Percentiles rank a stretch among this genome's conserved stretches.
Conservation (phyloP, 192 early-diverging fungal genomes). For the Linnemannia schmuckeri region DNA sequence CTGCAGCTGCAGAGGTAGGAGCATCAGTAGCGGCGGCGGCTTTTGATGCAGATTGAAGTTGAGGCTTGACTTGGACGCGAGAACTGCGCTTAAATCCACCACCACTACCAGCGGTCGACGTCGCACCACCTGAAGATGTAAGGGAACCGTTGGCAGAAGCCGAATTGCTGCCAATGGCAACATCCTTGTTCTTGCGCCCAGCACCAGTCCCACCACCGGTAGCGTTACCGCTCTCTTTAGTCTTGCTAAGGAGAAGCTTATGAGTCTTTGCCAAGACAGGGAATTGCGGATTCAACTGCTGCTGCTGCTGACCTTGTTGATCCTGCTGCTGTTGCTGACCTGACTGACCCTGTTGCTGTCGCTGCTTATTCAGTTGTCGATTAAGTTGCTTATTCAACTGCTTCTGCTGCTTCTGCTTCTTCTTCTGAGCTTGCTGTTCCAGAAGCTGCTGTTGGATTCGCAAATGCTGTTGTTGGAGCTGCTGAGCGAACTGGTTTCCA, state of each 20-base stretch:
- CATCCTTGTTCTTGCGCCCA: not conserved
- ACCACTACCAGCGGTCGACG: too few species aligned
- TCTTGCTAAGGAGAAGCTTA: not conserved
- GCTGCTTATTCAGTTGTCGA: not conserved
- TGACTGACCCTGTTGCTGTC: not conserved
- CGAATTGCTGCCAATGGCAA: not conserved
- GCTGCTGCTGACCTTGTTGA: not conserved
- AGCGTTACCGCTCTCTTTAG: not conserved
- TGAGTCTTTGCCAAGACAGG: slow-evolving; percentile 28
- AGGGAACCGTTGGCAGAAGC: not conserved
- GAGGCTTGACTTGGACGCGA: too few species aligned
- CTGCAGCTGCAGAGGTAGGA: too few species aligned
- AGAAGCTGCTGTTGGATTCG: not conserved
- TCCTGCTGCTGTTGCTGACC: not conserved
- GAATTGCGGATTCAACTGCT: not conserved
- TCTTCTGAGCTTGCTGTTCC: not conserved
- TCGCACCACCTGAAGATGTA: too few species aligned
- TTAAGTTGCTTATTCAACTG: not conserved
- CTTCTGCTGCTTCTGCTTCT: not conserved
- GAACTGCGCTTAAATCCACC: too few species aligned
- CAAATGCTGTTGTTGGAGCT: not conserved
- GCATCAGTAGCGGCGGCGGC: too few species aligned
- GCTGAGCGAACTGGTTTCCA: not conserved
- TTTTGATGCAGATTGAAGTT: too few species aligned
- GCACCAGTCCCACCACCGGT: not conserved